phyloP scores from a whole-genome alignment of 2,329 filamentous ascomycete species.

The Fusarium sp. region DNA sequence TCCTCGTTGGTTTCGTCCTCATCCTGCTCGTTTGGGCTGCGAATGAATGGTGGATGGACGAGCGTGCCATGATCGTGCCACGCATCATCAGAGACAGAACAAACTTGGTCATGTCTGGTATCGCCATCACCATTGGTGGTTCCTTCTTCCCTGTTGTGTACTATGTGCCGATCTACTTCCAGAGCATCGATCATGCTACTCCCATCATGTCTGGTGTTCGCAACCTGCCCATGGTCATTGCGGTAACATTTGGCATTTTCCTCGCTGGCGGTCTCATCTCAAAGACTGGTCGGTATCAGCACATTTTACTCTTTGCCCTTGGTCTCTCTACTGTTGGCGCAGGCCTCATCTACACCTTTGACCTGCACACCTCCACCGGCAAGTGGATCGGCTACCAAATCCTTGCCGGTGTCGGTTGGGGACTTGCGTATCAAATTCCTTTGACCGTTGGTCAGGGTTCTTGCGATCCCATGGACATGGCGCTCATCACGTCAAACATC shows the following conservation, averaged over 20 bases:
- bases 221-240: constrained; percentile 56
- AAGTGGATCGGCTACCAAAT: constrained; percentile 65
- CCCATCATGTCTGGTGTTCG: constrained; percentile 55
- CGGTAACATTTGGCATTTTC: constrained; percentile 54
- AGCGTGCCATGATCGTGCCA: constrained; percentile 55
- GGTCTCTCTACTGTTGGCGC: constrained; percentile 54
- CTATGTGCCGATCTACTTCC: constrained; percentile 59
- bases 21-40: constrained; percentile 50
- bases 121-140: constrained; percentile 54
- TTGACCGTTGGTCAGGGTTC: constrained; percentile 5
- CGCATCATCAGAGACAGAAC: constrained; percentile 53
- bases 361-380: constrained; percentile 49
- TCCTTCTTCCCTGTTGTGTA: constrained; percentile 56
- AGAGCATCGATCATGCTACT: constrained; percentile 52
- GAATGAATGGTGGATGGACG: constrained; percentile 54
- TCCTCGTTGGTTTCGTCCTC: constrained; percentile 51
- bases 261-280: constrained; percentile 52
- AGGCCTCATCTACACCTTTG: constrained; percentile 56
- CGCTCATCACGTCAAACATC: constrained; percentile 5
- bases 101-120: constrained; percentile 50
- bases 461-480: constrained; percentile 9
- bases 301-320: constrained; percentile 57
- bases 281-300: constrained; percentile 52
- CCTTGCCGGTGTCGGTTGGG: constrained; percentile 58
- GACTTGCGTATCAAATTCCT: constrained; percentile 57